A percentile compares a stretch with the other conserved stretches of the same genome.
phyloP scores from a whole-genome alignment of 2,329 filamentous ascomycete species.

The Hypoxylon sp. region DNA sequence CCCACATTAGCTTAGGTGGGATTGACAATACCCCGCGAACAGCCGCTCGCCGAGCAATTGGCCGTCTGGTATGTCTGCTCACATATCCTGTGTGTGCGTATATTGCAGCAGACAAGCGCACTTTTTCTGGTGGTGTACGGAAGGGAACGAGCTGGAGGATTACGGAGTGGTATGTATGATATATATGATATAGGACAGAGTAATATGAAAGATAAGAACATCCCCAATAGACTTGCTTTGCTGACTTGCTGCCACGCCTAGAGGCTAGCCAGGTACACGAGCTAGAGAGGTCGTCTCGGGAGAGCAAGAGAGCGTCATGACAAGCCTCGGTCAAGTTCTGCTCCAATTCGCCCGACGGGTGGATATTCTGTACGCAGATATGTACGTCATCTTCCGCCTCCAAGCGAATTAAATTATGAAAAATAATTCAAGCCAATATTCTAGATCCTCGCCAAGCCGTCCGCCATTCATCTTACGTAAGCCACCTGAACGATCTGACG shows the following conservation, averaged over 20 bases:
- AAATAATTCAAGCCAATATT: background rate
- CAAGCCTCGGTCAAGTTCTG: background rate
- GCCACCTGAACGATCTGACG: too few species aligned
- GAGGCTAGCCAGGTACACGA: background rate
- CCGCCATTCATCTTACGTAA: too few species aligned
- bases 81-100: background rate
- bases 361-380: background rate
- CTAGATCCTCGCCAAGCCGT: background rate
- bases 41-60: conserved; percentile 36
- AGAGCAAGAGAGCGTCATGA: background rate
- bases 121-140: background rate
- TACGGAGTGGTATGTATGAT: too few species aligned
- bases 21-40: conserved; percentile 30
- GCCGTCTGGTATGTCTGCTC: conserved; percentile 15
- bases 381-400: conserved; percentile 1
- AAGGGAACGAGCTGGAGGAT: background rate
- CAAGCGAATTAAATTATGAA: background rate
- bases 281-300: too few species aligned
- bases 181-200: background rate
- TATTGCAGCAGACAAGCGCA: background rate
- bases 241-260: background rate
- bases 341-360: background rate
- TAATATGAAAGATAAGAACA: background rate
- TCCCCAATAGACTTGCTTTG: background rate
- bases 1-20: conserved; percentile 30